Percentiles rank a stretch among this genome's conserved stretches.
phyloP scores from a whole-genome alignment of 495 filamentous ascomycete species.

The Amphirosellinia nigrospora region DNA sequence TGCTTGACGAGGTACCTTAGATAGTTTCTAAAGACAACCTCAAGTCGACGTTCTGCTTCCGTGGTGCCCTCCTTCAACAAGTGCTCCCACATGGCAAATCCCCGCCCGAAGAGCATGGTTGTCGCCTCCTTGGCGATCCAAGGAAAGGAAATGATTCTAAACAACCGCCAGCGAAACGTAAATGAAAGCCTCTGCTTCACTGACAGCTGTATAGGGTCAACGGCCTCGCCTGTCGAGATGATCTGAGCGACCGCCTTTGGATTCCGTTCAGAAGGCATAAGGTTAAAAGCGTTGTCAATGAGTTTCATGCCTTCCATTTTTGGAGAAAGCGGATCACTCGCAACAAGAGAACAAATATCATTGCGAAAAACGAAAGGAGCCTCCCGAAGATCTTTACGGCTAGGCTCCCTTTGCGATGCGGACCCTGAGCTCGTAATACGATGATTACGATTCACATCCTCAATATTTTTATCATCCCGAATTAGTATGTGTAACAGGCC shows the following conservation, averaged over 20 bases:
- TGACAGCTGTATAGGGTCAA: conserved; percentile 56
- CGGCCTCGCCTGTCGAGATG: conserved; percentile 50
- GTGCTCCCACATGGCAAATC: conserved; percentile 62
- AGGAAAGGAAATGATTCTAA: conserved; percentile 66
- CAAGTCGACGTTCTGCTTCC: conserved; percentile 52
- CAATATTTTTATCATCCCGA: conserved; percentile 12
- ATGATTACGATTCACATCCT: background rate
- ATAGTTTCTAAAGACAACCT: conserved; percentile 59
- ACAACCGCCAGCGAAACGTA: conserved; percentile 64
- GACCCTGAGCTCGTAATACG: conserved; percentile 21
- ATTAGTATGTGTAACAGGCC: conserved; percentile 67
- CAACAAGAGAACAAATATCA: conserved; percentile 62
- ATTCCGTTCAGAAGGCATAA: conserved; percentile 60
- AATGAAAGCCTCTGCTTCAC: conserved; percentile 52
- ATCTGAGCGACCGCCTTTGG: conserved; percentile 62
- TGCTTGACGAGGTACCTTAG: conserved; percentile 53
- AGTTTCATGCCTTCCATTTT: conserved; percentile 40
- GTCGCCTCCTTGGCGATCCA: conserved; percentile 64
- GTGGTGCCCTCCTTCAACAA: conserved; percentile 57
- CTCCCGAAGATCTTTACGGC: conserved; percentile 76
- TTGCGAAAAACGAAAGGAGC: conserved; percentile 74
- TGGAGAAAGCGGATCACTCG: conserved; percentile 59
- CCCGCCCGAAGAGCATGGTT: conserved; percentile 57
- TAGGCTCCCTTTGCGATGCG: conserved; percentile 52
- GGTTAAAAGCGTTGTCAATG: conserved; percentile 62